phyloP scores from a whole-genome alignment of 2,329 filamentous ascomycete genomes.

The Colletotrichum sp. region DNA sequence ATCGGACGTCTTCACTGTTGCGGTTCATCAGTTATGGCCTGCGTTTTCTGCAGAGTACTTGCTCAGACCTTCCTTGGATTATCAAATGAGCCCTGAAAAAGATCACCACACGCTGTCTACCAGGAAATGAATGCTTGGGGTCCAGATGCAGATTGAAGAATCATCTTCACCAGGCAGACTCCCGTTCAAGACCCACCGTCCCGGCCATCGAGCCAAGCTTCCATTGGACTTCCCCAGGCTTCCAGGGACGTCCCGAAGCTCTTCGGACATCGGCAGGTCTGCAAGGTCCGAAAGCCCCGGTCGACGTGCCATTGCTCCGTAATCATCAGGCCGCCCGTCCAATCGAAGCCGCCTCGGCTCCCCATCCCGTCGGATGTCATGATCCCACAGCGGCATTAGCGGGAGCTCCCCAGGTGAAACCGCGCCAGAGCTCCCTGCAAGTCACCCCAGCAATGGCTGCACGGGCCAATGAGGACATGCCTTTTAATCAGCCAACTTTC shows the following conservation, averaged over 20 bases:
- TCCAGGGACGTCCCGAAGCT: background rate
- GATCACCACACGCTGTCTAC: no score
- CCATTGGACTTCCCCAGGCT: background rate
- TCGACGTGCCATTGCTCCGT: background rate
- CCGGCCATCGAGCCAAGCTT: background rate
- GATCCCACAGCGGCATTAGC: conserved; percentile 19
- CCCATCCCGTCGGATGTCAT: conserved; percentile 4
- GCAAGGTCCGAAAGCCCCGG: background rate
- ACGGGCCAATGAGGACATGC: conserved; percentile 11
- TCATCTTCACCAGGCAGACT: background rate
- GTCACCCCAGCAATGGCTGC: background rate
- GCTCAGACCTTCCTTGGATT: no score
- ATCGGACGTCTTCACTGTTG: no score
- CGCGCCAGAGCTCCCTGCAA: conserved; percentile 14
- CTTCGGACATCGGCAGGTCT: background rate
- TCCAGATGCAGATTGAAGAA: fast-evolving
- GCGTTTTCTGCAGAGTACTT: no score
- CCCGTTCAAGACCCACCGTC: background rate
- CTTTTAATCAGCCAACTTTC: conserved; percentile 15
- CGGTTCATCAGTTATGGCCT: no score
- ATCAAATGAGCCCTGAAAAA: background rate
- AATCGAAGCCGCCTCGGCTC: background rate
- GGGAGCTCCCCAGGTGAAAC: conserved; percentile 17
- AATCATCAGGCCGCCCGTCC: background rate
- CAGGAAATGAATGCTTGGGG: no score